phyloP scores from a whole-genome alignment of 768 basidiomycete species.

The Gloeopeniophorella convolvens region DNA sequence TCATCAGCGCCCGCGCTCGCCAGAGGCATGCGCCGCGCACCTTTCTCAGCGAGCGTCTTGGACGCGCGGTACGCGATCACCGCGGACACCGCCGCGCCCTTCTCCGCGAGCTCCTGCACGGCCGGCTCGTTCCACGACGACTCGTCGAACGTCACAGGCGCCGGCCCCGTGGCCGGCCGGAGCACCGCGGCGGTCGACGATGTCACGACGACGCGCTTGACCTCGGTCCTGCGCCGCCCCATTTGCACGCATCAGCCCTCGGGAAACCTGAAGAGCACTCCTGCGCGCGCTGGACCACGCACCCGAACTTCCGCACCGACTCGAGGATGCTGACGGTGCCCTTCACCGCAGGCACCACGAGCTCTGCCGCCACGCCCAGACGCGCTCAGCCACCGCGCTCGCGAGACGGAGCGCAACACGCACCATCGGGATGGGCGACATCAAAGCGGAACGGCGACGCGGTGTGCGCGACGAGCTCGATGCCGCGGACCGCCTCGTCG shows the following conservation, averaged over 20 bases:
- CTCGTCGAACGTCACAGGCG: constrained; percentile 38
- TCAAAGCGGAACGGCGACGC: constrained; percentile 31
- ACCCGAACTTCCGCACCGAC: background rate
- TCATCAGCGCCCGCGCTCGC: constrained; percentile 8
- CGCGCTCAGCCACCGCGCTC: background rate
- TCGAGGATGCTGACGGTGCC: background rate
- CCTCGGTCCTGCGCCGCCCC: constrained; percentile 35
- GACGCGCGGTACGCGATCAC: constrained; percentile 49
- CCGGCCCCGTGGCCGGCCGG: constrained; percentile 6
- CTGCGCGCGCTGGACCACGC: background rate
- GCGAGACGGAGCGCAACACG: background rate
- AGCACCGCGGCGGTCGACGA: constrained; percentile 52
- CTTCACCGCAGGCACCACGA: background rate
- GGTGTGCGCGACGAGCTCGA: constrained; percentile 34
- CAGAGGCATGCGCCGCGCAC: constrained; percentile 25
- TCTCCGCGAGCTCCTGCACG: constrained; percentile 36
- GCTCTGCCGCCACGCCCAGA: background rate
- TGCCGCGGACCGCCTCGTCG: constrained; percentile 38
- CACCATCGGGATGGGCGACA: constrained; percentile 17
- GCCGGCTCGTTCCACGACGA: constrained; percentile 53
- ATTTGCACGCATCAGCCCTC: background rate
- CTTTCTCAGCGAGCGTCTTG: constrained; percentile 60
- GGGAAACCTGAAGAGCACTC: background rate
- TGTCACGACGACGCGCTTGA: constrained; percentile 67
- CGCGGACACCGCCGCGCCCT: constrained; percentile 37